Evolutionary conservation across 2,329 filamentous ascomycete species (phyloP).

Genomic region (Alternaria consortialis): DNA sequence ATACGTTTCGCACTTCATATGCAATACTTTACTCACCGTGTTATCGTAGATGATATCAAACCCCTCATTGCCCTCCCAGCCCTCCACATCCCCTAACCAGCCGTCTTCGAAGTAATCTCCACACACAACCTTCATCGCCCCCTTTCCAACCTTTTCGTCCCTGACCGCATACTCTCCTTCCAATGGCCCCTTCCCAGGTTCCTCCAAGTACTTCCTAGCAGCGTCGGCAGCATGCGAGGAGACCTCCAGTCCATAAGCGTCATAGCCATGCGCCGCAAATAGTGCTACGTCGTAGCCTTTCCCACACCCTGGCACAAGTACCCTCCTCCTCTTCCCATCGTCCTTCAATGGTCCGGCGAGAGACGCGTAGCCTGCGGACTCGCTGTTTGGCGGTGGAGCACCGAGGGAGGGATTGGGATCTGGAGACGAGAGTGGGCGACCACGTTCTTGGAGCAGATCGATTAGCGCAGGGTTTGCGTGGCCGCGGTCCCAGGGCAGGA

Average conservation of each 20-base stretch:
- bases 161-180: slow-evolving; percentile 56
- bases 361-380: slow-evolving; percentile 8
- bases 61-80: slow-evolving; percentile 39
- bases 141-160: slow-evolving; percentile 56
- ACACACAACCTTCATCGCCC: slow-evolving; percentile 64
- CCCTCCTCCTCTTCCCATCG: slow-evolving; percentile 59
- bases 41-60: slow-evolving; percentile 76
- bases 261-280: slow-evolving; percentile 77
- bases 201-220: slow-evolving; percentile 55
- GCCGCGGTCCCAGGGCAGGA: slow-evolving; percentile 68
- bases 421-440: slow-evolving; percentile 19
- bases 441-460: slow-evolving; percentile 56
- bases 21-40: slow-evolving; percentile 56
- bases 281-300: slow-evolving; percentile 82
- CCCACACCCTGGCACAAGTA: slow-evolving; percentile 83
- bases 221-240: slow-evolving; percentile 61
- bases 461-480: slow-evolving; percentile 66
- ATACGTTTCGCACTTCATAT: not conserved
- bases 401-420: slow-evolving; percentile 30
- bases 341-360: slow-evolving; percentile 24
- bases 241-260: slow-evolving; percentile 78
- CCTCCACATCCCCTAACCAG: slow-evolving; percentile 59
- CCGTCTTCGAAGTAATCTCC: slow-evolving; percentile 74
- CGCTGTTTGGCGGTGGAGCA: slow-evolving; percentile 20
- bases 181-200: slow-evolving; percentile 43